These are phyloP conservation scores for Coleophoma cylindrospora DNA, from an alignment of 2,329 filamentous ascomycete genomes.

Conservation along the genomic window DNA sequence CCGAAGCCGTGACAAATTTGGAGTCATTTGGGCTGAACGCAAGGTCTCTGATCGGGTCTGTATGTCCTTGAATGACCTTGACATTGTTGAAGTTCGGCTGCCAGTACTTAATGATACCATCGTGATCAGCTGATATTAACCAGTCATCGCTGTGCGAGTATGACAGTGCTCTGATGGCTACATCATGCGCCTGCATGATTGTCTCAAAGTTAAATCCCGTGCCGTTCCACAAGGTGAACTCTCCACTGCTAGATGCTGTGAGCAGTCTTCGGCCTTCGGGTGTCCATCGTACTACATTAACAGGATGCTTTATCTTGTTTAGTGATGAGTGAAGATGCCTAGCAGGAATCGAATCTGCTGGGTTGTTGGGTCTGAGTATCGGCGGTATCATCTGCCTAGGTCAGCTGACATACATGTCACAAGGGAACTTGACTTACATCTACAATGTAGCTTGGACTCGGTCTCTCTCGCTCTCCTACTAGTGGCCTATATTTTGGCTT, in stretches of 20 bases:
- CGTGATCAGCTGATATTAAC: slow-evolving; percentile 92
- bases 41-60: slow-evolving; percentile 83
- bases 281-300: slow-evolving; percentile 97
- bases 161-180: slow-evolving; percentile 72
- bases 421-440: slow-evolving; percentile 54
- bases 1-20: slow-evolving; percentile 94
- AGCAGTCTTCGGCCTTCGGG: slow-evolving; percentile 88
- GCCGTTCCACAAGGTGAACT: slow-evolving; percentile 98
- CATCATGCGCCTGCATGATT: slow-evolving; percentile 96
- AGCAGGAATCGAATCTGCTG: slow-evolving; percentile 86
- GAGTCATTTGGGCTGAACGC: slow-evolving; percentile 91
- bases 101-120: slow-evolving; percentile 96
- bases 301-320: slow-evolving; percentile 96
- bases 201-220: slow-evolving; percentile 99
- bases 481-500: slow-evolving; percentile 69
- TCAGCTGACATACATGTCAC: slow-evolving; percentile 5
- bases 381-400: slow-evolving; percentile 75
- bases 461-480: slow-evolving; percentile 73
- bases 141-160: slow-evolving; percentile 97
- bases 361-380: slow-evolving; percentile 64
- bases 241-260: slow-evolving; percentile 91
- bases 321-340: slow-evolving; percentile 96
- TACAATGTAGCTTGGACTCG: slow-evolving; percentile 83
- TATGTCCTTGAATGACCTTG: slow-evolving; percentile 86
- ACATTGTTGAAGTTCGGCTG: slow-evolving; percentile 99